Conservation (phyloP, 2,329 filamentous ascomycete genomes). For the Stemphylium lycopersici region DNA sequence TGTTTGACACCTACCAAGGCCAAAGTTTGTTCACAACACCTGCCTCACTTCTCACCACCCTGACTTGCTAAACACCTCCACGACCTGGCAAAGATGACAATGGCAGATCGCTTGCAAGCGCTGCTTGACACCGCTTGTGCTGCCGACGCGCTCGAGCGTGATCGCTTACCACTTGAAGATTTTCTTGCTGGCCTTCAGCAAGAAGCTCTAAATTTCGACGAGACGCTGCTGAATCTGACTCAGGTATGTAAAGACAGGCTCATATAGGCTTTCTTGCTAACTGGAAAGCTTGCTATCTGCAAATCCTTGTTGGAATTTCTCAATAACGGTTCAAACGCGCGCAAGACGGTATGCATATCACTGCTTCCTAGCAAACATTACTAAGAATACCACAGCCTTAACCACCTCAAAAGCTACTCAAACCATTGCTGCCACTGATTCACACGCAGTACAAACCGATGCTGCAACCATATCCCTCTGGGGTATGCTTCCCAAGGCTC, state of each 20-base stretch:
- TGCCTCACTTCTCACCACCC: background rate
- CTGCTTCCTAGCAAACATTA: too few species aligned
- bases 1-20: background rate
- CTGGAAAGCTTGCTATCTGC: background rate
- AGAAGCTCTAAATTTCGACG: background rate
- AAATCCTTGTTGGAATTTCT: background rate
- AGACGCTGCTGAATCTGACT: background rate
- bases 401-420: background rate
- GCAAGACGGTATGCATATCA: background rate
- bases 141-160: background rate
- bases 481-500: conserved; percentile 2
- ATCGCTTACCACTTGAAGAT: background rate
- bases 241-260: background rate
- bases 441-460: conserved; percentile 3
- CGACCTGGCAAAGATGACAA: background rate
- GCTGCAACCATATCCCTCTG: conserved; percentile 4
- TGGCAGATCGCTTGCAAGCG: background rate
- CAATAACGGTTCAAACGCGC: background rate
- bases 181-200: conserved; percentile 1
- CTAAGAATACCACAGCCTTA: background rate
- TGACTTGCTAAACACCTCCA: background rate
- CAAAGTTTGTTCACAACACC: background rate
- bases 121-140: background rate
- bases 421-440: background rate
- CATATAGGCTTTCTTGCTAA: background rate